phyloP scores from a whole-genome alignment of 2,329 filamentous ascomycete species.

The Pseudocercospora vitis region DNA sequence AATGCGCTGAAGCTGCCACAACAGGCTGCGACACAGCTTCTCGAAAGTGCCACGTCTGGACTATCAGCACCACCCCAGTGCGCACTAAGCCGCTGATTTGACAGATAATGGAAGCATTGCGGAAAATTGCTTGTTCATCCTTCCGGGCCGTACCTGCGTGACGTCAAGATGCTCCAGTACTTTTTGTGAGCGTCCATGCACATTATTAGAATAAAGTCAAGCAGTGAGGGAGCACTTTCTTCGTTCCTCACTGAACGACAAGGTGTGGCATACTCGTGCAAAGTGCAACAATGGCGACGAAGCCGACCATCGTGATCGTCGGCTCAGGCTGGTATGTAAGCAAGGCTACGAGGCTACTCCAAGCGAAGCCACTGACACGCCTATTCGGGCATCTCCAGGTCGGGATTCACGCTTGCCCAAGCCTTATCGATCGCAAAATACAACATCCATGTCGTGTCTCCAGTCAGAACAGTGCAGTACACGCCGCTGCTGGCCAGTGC shows the following conservation, averaged over 20 bases:
- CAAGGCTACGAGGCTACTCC: not conserved
- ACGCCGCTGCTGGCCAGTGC: conserved; percentile 49
- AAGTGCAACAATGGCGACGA: conserved; percentile 10
- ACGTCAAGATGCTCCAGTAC: not conserved
- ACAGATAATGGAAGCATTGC: not conserved
- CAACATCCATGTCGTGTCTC: conserved; percentile 45
- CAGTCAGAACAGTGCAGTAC: conserved; percentile 45
- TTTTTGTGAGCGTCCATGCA: no score
- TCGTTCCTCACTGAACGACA: not conserved
- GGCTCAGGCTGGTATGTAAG: conserved; percentile 35
- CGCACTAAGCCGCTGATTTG: no score
- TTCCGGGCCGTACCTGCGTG: not conserved
- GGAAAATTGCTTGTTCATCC: not conserved
- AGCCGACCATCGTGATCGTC: conserved; percentile 33
- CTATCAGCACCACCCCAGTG: no score
- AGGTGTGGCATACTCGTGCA: not conserved
- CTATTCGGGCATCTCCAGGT: conserved; percentile 32
- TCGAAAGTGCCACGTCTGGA: no score
- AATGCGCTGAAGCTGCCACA: no score
- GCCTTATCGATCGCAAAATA: conserved; percentile 40
- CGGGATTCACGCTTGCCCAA: conserved; percentile 42
- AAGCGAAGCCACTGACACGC: not conserved
- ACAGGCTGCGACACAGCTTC: no score
- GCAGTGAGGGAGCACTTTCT: not conserved
- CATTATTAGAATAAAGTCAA: no score